Conservation (phyloP, 2,329 filamentous ascomycete genomes). For the Apiospora saccharicola region DNA sequence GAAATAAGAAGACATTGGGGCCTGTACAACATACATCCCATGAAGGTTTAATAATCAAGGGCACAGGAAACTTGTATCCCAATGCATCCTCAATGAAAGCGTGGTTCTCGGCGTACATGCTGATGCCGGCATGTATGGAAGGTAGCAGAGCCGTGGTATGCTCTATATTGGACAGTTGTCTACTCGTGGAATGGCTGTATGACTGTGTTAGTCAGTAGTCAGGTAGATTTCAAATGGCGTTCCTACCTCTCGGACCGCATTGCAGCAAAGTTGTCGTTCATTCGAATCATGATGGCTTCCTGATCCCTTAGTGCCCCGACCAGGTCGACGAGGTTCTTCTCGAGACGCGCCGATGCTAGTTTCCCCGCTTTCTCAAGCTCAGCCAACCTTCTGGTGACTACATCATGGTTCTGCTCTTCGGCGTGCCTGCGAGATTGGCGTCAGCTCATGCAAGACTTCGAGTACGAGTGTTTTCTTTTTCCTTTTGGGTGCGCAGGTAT, state of each 20-base stretch:
- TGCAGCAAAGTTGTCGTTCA: neutral
- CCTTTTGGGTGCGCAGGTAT: neutral
- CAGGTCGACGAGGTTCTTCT: neutral
- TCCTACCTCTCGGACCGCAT: neutral
- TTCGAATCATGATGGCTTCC: neutral
- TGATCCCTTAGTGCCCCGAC: neutral
- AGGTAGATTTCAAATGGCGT: too few species aligned
- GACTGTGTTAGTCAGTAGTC: neutral
- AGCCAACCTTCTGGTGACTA: neutral
- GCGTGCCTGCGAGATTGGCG: neutral
- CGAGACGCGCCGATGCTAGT: neutral
- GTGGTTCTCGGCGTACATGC: neutral
- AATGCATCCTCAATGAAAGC: conserved; percentile 23
- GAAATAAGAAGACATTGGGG: too few species aligned
- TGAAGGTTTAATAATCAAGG: conserved; percentile 11
- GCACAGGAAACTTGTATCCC: conserved; percentile 9
- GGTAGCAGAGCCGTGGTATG: neutral
- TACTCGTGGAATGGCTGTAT: neutral
- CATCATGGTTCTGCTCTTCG: neutral
- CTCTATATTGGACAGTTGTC: neutral
- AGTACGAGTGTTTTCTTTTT: neutral
- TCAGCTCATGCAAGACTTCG: neutral
- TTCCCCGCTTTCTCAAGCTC: neutral
- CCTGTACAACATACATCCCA: neutral
- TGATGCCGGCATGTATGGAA: neutral